A percentile compares a stretch with the other conserved stretches of the same genome.
These are phyloP conservation scores for Mortierella sp. DNA, from an alignment of 371 early-diverging fungal species.

Conservation along the genomic window DNA sequence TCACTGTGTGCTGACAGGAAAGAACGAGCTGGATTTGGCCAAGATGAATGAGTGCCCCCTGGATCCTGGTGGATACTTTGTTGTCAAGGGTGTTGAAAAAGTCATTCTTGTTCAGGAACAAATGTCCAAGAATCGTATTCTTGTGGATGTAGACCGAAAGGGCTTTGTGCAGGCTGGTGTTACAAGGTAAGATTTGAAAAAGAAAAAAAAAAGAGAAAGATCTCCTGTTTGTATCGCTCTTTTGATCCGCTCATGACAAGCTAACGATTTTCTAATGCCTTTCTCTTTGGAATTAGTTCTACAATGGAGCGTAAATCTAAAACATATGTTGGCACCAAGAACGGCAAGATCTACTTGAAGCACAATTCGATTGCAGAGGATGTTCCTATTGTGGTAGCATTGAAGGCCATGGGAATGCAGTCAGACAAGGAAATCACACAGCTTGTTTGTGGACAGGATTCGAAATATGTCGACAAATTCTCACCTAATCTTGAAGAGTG, in stretches of 20 bases:
- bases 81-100: slow-evolving; percentile 99
- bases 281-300: slow-evolving; percentile 63
- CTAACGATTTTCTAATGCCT: neutral
- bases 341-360: slow-evolving; percentile 89
- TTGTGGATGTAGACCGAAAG: slow-evolving; percentile 94
- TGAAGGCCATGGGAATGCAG: slow-evolving; percentile 93
- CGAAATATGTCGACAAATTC: slow-evolving; percentile 85
- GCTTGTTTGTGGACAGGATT: slow-evolving; percentile 91
- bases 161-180: slow-evolving; percentile 89
- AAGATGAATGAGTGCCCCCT: slow-evolving; percentile 96
- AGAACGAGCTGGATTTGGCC: slow-evolving; percentile 84
- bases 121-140: slow-evolving; percentile 99
- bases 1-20: slow-evolving; percentile 88
- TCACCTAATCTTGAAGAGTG: slow-evolving; percentile 93
- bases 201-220: neutral
- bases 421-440: slow-evolving; percentile 97
- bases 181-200: slow-evolving; percentile 59
- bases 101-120: slow-evolving; percentile 99
- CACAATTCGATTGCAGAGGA: slow-evolving; percentile 97
- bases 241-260: neutral
- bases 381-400: slow-evolving; percentile 90
- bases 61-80: slow-evolving; percentile 99
- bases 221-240: neutral
- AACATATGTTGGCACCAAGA: slow-evolving; percentile 88
- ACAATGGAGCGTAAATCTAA: slow-evolving; percentile 99